Percentiles rank a stretch among this genome's conserved stretches.
Conservation (phyloP, 2,329 filamentous ascomycete genomes). For the Scolecobasidium constrictum region DNA sequence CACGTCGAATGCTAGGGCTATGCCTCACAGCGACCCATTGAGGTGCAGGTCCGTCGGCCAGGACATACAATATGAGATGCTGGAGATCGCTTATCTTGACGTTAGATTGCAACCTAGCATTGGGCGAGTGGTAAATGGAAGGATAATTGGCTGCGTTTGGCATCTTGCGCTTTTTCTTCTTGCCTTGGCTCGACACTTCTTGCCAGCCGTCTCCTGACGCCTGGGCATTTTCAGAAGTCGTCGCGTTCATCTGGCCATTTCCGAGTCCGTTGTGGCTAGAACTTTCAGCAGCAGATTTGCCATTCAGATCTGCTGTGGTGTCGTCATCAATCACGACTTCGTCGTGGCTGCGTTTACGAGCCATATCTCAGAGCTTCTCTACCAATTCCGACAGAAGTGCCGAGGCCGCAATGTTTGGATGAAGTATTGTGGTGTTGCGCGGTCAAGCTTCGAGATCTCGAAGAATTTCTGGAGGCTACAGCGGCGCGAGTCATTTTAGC, state of each 20-base stretch:
- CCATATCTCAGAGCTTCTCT: not conserved
- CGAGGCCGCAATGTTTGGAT: too few relatives aligned
- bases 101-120: conserved; percentile 42
- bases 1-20: conserved; percentile 50
- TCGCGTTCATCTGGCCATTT: too few relatives aligned
- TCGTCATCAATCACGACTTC: too few relatives aligned
- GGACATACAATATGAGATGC: conserved; percentile 46
- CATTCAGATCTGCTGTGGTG: too few relatives aligned
- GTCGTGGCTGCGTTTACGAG: conserved; percentile 6
- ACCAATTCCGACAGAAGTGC: too few relatives aligned
- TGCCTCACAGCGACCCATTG: conserved; percentile 53
- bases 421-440: too few relatives aligned
- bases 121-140: conserved; percentile 39
- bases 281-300: too few relatives aligned
- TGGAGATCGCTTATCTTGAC: conserved; percentile 50
- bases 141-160: conserved; percentile 33
- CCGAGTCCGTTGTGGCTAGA: too few relatives aligned
- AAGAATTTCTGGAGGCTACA: too few relatives aligned
- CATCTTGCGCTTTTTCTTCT: conserved; percentile 6
- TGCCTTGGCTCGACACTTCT: conserved; percentile 5
- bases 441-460: too few relatives aligned
- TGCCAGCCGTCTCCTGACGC: conserved; percentile 10
- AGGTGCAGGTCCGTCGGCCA: conserved; percentile 46
- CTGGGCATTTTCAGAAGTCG: conserved; percentile 14
- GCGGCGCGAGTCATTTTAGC: too few relatives aligned